These are phyloP conservation scores for Termitomyces sp. DNA, from an alignment of 1,284 basidiomycete species.

Conservation along the genomic window DNA sequence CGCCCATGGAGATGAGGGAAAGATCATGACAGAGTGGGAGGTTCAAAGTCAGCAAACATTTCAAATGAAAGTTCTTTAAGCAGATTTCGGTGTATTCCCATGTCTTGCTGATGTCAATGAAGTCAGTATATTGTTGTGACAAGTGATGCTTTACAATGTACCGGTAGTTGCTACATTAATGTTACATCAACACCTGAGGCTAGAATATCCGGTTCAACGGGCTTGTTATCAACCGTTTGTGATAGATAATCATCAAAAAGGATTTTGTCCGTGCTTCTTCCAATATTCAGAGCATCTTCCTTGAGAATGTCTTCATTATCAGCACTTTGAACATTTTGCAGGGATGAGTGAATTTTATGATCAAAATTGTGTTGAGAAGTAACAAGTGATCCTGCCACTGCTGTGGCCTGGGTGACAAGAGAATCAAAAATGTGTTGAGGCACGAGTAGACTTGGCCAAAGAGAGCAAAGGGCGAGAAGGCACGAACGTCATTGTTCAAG, in stretches of 20 bases:
- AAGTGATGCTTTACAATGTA: background rate
- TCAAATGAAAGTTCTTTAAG: background rate
- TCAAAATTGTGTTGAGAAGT: background rate
- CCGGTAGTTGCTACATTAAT: background rate
- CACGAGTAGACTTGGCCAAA: background rate
- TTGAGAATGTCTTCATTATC: background rate
- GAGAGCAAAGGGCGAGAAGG: background rate
- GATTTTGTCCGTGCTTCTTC: background rate
- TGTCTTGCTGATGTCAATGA: background rate
- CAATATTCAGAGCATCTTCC: background rate
- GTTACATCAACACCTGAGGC: background rate
- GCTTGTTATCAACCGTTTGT: background rate
- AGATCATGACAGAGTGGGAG: background rate
- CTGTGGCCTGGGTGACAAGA: background rate
- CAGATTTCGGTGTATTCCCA: background rate
- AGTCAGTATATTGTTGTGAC: background rate
- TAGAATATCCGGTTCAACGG: background rate
- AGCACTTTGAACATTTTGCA: background rate
- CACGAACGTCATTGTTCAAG: background rate
- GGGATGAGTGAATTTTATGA: no score
- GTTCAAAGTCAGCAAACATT: background rate
- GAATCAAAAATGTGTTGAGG: background rate
- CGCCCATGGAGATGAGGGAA: background rate
- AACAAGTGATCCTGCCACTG: background rate
- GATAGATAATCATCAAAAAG: background rate